Base-by-base conservation (phyloP, 352 stramenopile genomes). In the Phytopythium mirpurense region DNA sequence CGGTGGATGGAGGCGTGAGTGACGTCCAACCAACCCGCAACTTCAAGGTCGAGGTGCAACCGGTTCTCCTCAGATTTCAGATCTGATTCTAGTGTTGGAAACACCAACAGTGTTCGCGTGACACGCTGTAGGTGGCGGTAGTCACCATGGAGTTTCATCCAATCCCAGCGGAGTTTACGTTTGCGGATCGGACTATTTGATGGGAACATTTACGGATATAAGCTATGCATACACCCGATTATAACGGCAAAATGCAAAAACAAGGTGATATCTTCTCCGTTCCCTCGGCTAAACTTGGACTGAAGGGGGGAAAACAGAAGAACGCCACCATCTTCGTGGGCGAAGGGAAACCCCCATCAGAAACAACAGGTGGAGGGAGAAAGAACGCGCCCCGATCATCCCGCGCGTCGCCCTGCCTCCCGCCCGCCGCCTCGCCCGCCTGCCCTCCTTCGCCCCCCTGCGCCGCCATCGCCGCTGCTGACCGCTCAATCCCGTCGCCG, bases 311-410 rank as follows among this genome's bases (percentile, higher is more conserved):
- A n/a, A 32, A 26, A 52, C 42, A 9, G 46, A 47, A 47, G 41
- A 47, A 47, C 23, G 15, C 41, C 41, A 29, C 41, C 41, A 47
- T 24, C 41, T 6, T 34, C 41, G 11, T 29, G 14, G 26, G 23
- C 41, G 5, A n/a, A 21, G 14, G 27, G 46, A 52, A 52, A 52
- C 46, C 46, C 46, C 46, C 46, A 29, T 52, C 46, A 52, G 19
- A 37, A 50, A 29, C 46, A 37, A 52, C 46, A 37, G 29, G 46
- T 42, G 31, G 46, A 52, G 31, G 31, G 46, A 52, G 46, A 40
- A 52, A 42, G 46, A 52, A 52, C 27, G 46, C 46, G 31, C 24
- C 5, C 21, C 6, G 1, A 9, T 4, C 42, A 18, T 24, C n/a
- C 29, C 8, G 5, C 46, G 31, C 46, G 27, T 23, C 45, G 19